These are phyloP conservation scores for Oemleria cerasiformis DNA, from an alignment of 306 rosid genomes.

Conservation along the genomic window DNA sequence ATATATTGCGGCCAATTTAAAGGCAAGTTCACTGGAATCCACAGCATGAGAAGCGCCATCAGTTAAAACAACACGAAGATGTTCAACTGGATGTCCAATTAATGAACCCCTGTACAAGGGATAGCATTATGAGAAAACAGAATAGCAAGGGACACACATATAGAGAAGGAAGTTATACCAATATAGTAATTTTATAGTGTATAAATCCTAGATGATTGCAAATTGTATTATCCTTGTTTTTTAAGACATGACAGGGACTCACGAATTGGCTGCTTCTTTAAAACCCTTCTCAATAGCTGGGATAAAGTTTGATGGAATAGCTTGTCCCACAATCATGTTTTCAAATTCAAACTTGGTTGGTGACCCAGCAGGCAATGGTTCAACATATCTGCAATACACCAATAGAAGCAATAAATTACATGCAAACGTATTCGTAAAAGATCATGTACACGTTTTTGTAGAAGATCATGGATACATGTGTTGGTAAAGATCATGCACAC, in stretches of 20 bases:
- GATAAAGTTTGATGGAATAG: conserved; percentile 84
- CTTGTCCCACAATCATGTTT: conserved; percentile 92
- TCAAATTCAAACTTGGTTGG: conserved; percentile 88
- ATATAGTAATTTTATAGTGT: not conserved
- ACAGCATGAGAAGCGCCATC: conserved; percentile 99
- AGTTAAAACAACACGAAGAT: conserved; percentile 69
- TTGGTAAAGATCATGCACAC: not conserved
- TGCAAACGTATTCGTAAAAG: not conserved
- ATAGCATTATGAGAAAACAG: conserved; percentile 18
- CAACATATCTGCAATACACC: conserved; percentile 62
- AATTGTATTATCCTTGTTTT: not conserved
- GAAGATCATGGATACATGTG: not conserved
- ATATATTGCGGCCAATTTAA: conserved; percentile 91
- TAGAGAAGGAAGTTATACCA: not conserved
- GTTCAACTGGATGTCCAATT: conserved; percentile 97
- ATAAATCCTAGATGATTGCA: not conserved
- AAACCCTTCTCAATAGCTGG: conserved; percentile 99
- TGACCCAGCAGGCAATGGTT: conserved; percentile 82
- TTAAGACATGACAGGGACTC: conserved; percentile 27
- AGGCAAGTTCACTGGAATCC: conserved; percentile 99
- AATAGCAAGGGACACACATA: not conserved
- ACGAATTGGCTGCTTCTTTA: conserved; percentile 97
- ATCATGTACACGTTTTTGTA: not conserved
- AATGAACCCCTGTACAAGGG: conserved; percentile 70
- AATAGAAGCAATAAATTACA: conserved; percentile 4